Evolutionary conservation across 164 flowering plant species (phyloP), one percentile per base, ranked within the genome.

Genomic region (Aristolochia contorta): DNA sequence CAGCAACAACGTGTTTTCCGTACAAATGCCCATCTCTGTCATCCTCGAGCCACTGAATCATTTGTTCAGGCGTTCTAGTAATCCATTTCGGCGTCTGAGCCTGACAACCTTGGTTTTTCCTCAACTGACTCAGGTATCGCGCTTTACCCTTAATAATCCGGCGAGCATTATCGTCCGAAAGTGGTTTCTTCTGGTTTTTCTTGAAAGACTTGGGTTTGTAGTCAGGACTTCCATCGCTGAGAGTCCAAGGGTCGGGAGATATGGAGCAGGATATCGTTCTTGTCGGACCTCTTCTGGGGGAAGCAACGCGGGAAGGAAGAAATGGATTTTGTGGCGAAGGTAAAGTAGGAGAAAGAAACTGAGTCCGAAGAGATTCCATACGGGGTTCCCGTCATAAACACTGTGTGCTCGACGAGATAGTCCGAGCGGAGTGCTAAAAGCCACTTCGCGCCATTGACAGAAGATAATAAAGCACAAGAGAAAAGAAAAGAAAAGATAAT

Each of bases 1-100:
- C 98, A 14, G 97, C 97, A 37, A 86, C 85, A 3, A 93, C 98
- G 63, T 93, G 96, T 66, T 79, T 79, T 37, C 97, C 97, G 56
- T 93, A 87, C 65, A 89, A 27, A 9, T 89, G 89, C 20, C 98
- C 98, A 12, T 81, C 69, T 60, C 92, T 65, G 58, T 93, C 94
- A 65, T 93, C 96, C 58, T 84, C 67, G 69, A 93, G 66, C 65
- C 75, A 86, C 79, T 66, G 80, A 12, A 74, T 78, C 98, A 93
- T 93, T 79, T 93, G 97, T 72, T 89, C 92, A 20, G 97, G 97
- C 8, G 87, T 76, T 54, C 98, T 61, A 71, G 69, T 77, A 33
- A 87, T 81, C 97, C 97, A 93, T 65, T 62, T 75, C 13, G 97
- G 96, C 0, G 92, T 85, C 73, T 75, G 82, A 8, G 79, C 93